phyloP scores from a whole-genome alignment of 1,284 basidiomycete genomes.

The Cerioporus squamosus region DNA sequence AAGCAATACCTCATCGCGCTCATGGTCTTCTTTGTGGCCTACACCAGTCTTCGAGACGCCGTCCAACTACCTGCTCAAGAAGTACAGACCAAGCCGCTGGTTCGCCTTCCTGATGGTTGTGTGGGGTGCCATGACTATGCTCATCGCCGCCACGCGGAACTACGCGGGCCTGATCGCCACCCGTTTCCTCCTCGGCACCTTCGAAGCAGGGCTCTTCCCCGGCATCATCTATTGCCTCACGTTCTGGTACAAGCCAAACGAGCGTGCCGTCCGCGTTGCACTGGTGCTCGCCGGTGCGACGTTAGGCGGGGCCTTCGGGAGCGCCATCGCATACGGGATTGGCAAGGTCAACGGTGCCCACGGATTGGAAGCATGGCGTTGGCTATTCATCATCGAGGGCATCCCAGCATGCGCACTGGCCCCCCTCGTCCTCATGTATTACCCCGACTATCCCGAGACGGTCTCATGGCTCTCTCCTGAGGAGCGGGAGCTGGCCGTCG shows the following conservation, averaged over 20 bases:
- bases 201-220: constrained; percentile 70
- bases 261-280: constrained; percentile 42
- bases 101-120: constrained; percentile 43
- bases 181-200: constrained; percentile 63
- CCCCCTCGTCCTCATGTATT: constrained; percentile 40
- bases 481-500: constrained; percentile 37
- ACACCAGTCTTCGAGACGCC: constrained; percentile 42
- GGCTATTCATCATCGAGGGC: constrained; percentile 54
- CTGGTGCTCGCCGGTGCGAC: constrained; percentile 44
- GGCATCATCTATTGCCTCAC: constrained; percentile 53
- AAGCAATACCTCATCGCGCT: constrained; percentile 41
- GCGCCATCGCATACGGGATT: constrained; percentile 43
- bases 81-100: constrained; percentile 39
- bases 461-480: constrained; percentile 41
- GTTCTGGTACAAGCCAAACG: constrained; percentile 46
- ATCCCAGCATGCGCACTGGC: constrained; percentile 44
- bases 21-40: constrained; percentile 43
- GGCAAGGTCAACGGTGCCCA: constrained; percentile 36
- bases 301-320: constrained; percentile 49
- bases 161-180: constrained; percentile 44
- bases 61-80: constrained; percentile 48
- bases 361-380: constrained; percentile 42
- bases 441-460: constrained; percentile 51
- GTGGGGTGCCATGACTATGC: constrained; percentile 46
- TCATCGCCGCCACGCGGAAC: constrained; percentile 33